Percentiles rank a stretch among this genome's conserved stretches.
phyloP scores from a whole-genome alignment of 495 filamentous ascomycete genomes.

The Filosporella fistucella region DNA sequence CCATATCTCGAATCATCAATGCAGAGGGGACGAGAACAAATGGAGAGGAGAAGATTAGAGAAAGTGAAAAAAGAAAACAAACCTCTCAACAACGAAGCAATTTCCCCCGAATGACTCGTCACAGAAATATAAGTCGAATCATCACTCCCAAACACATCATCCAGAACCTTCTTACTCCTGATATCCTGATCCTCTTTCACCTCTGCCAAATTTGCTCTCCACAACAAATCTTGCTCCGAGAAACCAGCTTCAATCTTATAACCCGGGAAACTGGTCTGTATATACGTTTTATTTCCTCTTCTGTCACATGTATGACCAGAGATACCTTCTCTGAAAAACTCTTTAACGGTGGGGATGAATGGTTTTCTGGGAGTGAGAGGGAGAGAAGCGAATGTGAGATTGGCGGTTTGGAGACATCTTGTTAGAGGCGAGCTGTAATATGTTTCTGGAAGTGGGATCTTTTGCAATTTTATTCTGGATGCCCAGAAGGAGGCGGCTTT shows the following conservation, averaged over 20 bases:
- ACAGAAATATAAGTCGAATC: constrained; percentile 56
- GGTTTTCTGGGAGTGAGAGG: constrained; percentile 38
- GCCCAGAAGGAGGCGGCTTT: constrained; percentile 60
- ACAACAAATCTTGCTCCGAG: constrained; percentile 54
- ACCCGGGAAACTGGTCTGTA: constrained; percentile 50
- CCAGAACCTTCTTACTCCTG: constrained; percentile 50
- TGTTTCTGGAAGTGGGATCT: constrained; percentile 57
- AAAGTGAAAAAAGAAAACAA: neutral
- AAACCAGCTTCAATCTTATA: constrained; percentile 62
- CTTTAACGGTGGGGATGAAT: constrained; percentile 63
- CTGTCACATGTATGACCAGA: constrained; percentile 76
- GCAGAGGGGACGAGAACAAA: no score
- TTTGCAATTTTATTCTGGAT: constrained; percentile 41
- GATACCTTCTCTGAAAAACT: constrained; percentile 67
- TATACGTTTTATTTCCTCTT: constrained; percentile 51
- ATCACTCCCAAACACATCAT: constrained; percentile 59
- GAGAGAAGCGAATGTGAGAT: constrained; percentile 55
- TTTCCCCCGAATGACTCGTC: constrained; percentile 66
- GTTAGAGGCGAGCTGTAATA: constrained; percentile 68
- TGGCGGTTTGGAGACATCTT: constrained; percentile 62
- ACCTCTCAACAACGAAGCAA: constrained; percentile 50
- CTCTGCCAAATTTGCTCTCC: constrained; percentile 51
- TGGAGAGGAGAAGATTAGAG: no score
- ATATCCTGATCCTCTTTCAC: constrained; percentile 47
- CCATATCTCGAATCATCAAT: neutral